Percentiles rank a stretch among this genome's conserved stretches.
Conservation (phyloP, 2,329 filamentous ascomycete species). For the Camillea tinctor region DNA sequence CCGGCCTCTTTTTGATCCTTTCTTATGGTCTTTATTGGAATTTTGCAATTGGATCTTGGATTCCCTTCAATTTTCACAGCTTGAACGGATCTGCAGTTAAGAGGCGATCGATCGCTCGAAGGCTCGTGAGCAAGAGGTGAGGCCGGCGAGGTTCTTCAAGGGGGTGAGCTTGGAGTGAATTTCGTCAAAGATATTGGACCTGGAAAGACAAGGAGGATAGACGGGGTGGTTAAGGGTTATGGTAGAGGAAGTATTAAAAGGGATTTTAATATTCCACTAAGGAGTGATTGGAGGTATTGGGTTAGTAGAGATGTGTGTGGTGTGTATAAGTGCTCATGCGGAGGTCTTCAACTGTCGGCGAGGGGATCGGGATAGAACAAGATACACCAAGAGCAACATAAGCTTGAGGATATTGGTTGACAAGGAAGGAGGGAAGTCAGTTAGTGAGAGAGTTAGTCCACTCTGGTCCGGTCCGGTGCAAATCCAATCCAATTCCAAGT, state of each 20-base stretch:
- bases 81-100: background rate
- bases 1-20: slow-evolving; percentile 2
- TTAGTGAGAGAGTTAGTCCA: no score
- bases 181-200: slow-evolving; percentile 13
- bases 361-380: background rate
- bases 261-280: background rate
- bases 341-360: background rate
- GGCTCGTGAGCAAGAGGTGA: background rate
- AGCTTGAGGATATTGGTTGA: no score
- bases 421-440: no score
- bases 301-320: no score
- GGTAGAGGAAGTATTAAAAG: background rate
- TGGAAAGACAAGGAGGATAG: slow-evolving; percentile 4
- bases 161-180: slow-evolving; percentile 2
- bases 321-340: background rate
- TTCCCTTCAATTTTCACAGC: slow-evolving; percentile 3
- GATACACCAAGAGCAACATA: background rate
- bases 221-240: no score
- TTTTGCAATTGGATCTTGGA: no score
- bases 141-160: background rate
- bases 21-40: no score
- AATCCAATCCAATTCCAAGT: no score
- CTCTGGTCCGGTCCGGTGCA: no score
- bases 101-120: slow-evolving; percentile 6
- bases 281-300: no score